Percentiles rank a stretch among this genome's conserved stretches.
Evolutionary conservation across 2,329 filamentous ascomycete genomes (phyloP).

Genomic region (Fusarium metavorans): DNA sequence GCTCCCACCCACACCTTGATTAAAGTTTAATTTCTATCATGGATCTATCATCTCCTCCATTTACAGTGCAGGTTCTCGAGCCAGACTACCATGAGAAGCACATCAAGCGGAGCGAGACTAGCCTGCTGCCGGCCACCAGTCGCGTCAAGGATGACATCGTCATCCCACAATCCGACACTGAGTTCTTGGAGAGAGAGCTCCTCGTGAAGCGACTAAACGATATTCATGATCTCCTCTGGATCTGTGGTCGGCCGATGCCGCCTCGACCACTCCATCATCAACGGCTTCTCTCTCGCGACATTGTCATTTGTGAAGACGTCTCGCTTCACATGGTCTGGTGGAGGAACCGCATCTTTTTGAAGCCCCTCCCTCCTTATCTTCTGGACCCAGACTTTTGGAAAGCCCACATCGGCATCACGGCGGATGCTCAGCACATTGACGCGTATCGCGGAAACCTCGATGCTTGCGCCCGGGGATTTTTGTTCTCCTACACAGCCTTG

Average conservation of each 20-base stretch:
- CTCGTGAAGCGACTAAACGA: slow-evolving; percentile 33
- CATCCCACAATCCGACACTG: slow-evolving; percentile 23
- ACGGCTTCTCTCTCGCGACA: slow-evolving; percentile 47
- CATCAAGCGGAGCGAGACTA: not conserved
- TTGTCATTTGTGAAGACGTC: slow-evolving; percentile 52
- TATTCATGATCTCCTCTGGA: slow-evolving; percentile 35
- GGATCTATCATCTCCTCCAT: slow-evolving; percentile 13
- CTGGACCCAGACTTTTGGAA: slow-evolving; percentile 53
- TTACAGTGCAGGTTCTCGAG: slow-evolving; percentile 21
- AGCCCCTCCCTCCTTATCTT: slow-evolving; percentile 56
- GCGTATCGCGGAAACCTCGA: slow-evolving; percentile 17
- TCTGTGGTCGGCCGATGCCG: slow-evolving; percentile 46
- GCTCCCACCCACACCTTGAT: not conserved
- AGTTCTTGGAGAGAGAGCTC: slow-evolving; percentile 29
- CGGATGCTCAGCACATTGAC: slow-evolving; percentile 13
- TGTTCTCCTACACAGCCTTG: slow-evolving; percentile 53
- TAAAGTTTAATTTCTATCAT: not conserved
- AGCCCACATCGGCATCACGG: slow-evolving; percentile 41
- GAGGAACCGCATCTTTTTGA: slow-evolving; percentile 52
- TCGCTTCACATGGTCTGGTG: slow-evolving; percentile 57
- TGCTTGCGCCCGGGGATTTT: slow-evolving; percentile 51
- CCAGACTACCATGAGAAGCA: not conserved
- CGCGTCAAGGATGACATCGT: slow-evolving; percentile 32
- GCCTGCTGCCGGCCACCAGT: slow-evolving; percentile 24
- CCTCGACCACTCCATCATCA: slow-evolving; percentile 55